Percentiles rank a stretch among this genome's conserved stretches.
Evolutionary conservation across 768 basidiomycete genomes (phyloP).

Genomic region (Dioszegia aurantiaca): DNA sequence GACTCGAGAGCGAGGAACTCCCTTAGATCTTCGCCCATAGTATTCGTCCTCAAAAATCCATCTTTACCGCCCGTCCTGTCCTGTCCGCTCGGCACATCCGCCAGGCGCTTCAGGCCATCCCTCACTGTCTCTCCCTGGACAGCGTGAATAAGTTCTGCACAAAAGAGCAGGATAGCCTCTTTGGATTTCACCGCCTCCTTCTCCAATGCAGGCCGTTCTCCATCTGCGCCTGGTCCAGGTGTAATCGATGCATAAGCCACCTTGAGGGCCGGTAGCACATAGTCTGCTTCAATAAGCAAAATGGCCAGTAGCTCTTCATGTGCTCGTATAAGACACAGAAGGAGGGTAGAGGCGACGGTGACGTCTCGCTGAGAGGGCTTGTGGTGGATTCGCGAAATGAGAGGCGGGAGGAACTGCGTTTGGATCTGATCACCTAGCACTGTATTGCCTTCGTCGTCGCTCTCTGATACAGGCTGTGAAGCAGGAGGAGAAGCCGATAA

Average conservation of each 20-base stretch:
- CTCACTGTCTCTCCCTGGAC: constrained; percentile 5
- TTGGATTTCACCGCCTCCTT: constrained; percentile 14
- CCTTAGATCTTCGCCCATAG: constrained; percentile 16
- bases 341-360: constrained; percentile 10
- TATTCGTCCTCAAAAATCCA: constrained; percentile 12
- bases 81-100: not conserved
- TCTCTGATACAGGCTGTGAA: not conserved
- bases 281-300: constrained; percentile 27
- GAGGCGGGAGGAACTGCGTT: constrained; percentile 17
- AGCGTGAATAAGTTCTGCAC: constrained; percentile 13
- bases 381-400: constrained; percentile 19
- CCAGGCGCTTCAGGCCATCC: constrained; percentile 18
- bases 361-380: constrained; percentile 6
- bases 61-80: not conserved
- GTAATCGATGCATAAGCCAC: constrained; percentile 16
- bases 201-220: not conserved
- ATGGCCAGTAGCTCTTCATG: constrained; percentile 36
- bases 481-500: constrained; percentile 42
- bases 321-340: constrained; percentile 25
- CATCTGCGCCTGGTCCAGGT: not conserved
- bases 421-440: constrained; percentile 16
- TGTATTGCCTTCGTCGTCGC: constrained; percentile 6
- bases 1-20: not conserved
- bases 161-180: constrained; percentile 26
- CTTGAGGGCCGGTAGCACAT: constrained; percentile 26